Percentiles rank a stretch among this genome's conserved stretches.
These are phyloP conservation scores for Corymbia citriodora DNA, from an alignment of 441 rosid genomes.

Conservation along the genomic window DNA sequence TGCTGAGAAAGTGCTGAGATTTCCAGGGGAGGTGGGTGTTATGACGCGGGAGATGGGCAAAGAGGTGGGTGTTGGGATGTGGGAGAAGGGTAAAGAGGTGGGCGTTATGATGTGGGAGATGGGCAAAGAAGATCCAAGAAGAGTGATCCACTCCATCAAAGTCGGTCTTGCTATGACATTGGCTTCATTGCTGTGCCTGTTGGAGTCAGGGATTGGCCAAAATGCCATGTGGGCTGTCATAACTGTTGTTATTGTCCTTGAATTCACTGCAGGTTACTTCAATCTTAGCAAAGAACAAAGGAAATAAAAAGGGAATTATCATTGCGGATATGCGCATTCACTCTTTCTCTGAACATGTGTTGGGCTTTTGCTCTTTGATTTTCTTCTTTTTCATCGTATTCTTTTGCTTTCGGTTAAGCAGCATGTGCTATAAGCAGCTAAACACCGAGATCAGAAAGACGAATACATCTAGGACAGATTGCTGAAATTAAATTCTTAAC, in stretches of 20 bases:
- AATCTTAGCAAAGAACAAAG: background rate
- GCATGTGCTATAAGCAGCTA: background rate
- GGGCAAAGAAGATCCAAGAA: conserved; percentile 74
- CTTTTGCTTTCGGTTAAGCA: background rate
- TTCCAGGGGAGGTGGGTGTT: conserved; percentile 21
- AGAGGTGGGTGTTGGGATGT: conserved; percentile 19
- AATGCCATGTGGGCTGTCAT: conserved; percentile 82
- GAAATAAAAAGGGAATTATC: background rate
- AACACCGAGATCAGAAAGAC: background rate
- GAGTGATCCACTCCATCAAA: conserved; percentile 66
- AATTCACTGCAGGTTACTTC: conserved; percentile 56
- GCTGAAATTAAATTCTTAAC: background rate
- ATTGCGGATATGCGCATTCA: background rate
- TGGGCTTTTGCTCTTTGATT: background rate
- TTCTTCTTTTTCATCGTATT: background rate
- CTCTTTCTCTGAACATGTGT: background rate
- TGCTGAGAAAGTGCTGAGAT: conserved; percentile 23
- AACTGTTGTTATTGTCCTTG: conserved; percentile 83
- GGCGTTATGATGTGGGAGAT: conserved; percentile 32
- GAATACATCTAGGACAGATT: background rate
- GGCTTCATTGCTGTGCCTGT: conserved; percentile 49
- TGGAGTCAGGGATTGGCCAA: conserved; percentile 35
- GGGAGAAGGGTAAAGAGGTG: conserved; percentile 39
- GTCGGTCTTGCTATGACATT: conserved; percentile 57
- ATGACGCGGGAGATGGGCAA: conserved; percentile 43